Evolutionary conservation across 2,329 filamentous ascomycete genomes (phyloP).

Genomic region (Raffaelea arxii): DNA sequence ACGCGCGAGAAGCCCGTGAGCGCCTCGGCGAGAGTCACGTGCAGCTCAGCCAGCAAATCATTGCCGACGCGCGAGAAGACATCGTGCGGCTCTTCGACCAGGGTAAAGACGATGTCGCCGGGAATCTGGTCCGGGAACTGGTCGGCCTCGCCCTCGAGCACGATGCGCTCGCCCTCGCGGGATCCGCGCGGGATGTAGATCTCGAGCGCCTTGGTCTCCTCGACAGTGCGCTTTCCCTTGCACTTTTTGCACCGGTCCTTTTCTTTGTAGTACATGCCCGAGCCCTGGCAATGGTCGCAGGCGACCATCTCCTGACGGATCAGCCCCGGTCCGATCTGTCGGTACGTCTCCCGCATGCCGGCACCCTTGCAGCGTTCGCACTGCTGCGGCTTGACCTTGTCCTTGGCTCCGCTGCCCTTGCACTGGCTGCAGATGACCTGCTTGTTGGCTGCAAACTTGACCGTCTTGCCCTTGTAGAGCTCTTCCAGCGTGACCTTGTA

Average conservation of each 20-base stretch:
- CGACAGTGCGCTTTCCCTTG: slow-evolving; percentile 80
- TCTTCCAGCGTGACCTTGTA: slow-evolving; percentile 91
- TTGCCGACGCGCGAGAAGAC: slow-evolving; percentile 73
- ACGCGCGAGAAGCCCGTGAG: slow-evolving; percentile 83
- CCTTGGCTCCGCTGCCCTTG: slow-evolving; percentile 83
- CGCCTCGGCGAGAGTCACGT: slow-evolving; percentile 74
- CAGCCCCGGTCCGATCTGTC: slow-evolving; percentile 77
- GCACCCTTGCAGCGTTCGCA: slow-evolving; percentile 79
- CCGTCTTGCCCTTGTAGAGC: slow-evolving; percentile 96
- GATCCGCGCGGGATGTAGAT: slow-evolving; percentile 90
- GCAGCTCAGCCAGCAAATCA: slow-evolving; percentile 74
- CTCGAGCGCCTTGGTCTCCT: slow-evolving; percentile 89
- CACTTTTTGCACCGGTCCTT: slow-evolving; percentile 99
- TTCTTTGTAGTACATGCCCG: slow-evolving; percentile 82
- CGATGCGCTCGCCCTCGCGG: slow-evolving; percentile 78
- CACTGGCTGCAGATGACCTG: slow-evolving; percentile 81
- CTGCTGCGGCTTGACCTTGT: slow-evolving; percentile 73
- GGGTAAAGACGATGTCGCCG: slow-evolving; percentile 84
- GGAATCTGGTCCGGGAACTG: slow-evolving; percentile 82
- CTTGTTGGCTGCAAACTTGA: slow-evolving; percentile 92
- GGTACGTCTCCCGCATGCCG: slow-evolving; percentile 67
- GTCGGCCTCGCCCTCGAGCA: slow-evolving; percentile 87
- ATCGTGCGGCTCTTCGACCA: slow-evolving; percentile 74
- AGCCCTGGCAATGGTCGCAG: slow-evolving; percentile 76
- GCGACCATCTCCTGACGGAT: slow-evolving; percentile 70